Percentiles rank a stretch among this genome's conserved stretches.
Evolutionary conservation across 116 monocot species (phyloP).

Genomic region (Zostera marina): DNA sequence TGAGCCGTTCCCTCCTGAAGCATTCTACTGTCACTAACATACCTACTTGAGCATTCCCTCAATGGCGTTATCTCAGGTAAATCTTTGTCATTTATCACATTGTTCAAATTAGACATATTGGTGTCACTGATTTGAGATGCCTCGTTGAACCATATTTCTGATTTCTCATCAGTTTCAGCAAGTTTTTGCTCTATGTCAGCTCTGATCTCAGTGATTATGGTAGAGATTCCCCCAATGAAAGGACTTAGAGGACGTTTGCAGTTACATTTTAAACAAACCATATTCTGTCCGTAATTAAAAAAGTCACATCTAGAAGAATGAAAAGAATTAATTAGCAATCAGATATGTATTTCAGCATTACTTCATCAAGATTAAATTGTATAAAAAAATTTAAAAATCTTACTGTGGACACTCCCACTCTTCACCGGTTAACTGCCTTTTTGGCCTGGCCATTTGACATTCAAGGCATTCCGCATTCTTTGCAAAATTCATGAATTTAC

Average conservation of each 20-base stretch:
- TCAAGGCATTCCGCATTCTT: slow-evolving; percentile 71
- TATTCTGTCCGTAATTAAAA: slow-evolving; percentile 80
- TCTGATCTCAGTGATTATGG: slow-evolving; percentile 8
- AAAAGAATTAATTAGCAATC: not conserved
- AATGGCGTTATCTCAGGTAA: slow-evolving; percentile 75
- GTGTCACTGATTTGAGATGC: slow-evolving; percentile 41
- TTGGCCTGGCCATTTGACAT: slow-evolving; percentile 57
- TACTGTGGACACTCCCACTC: slow-evolving; percentile 99
- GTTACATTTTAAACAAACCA: slow-evolving; percentile 77
- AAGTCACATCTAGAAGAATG: slow-evolving; percentile 50
- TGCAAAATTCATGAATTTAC: slow-evolving; percentile 87
- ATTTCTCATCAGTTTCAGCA: slow-evolving; percentile 67
- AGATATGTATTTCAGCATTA: not conserved
- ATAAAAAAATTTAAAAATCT: slow-evolving; percentile 11
- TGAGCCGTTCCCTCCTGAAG: too few relatives aligned
- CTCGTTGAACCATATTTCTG: slow-evolving; percentile 69
- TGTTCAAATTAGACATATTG: slow-evolving; percentile 40
- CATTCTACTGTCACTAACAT: slow-evolving; percentile 33
- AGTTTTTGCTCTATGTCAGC: slow-evolving; percentile 39
- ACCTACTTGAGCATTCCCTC: slow-evolving; percentile 43
- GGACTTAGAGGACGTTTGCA: slow-evolving; percentile 45
- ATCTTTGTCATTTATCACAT: slow-evolving; percentile 45
- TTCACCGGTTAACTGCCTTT: slow-evolving; percentile 60
- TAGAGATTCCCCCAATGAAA: slow-evolving; percentile 26
- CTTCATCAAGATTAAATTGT: not conserved